Evolutionary conservation across 2,329 filamentous ascomycete genomes (phyloP).

Genomic region (Botrytis medusae): DNA sequence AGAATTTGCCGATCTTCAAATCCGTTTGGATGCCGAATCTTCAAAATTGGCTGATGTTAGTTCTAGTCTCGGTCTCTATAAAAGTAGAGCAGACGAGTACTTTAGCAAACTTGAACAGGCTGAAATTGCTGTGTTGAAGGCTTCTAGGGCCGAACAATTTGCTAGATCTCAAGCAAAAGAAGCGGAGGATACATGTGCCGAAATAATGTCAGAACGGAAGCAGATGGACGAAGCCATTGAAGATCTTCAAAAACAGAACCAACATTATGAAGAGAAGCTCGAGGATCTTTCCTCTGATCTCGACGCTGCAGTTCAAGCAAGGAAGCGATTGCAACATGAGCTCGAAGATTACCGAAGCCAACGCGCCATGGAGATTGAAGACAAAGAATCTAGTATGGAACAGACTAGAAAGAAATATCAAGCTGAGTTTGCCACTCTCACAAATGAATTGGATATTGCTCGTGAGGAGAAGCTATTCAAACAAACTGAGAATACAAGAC

Average conservation of each 20-base stretch:
- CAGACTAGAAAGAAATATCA: constrained; percentile 98
- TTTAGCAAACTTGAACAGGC: constrained; percentile 97
- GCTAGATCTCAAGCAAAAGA: constrained; percentile 87
- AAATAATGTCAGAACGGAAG: constrained; percentile 88
- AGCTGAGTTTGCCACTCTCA: constrained; percentile 82
- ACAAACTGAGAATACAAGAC: constrained; percentile 80
- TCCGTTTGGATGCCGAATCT: constrained; percentile 83
- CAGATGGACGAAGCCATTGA: constrained; percentile 86
- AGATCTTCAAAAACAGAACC: constrained; percentile 84
- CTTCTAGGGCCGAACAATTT: constrained; percentile 87
- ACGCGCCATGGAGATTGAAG: constrained; percentile 92
- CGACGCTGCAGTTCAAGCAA: constrained; percentile 79
- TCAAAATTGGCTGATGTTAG: constrained; percentile 82
- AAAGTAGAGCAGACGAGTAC: constrained; percentile 89
- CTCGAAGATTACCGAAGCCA: constrained; percentile 96
- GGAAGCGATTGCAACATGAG: constrained; percentile 94
- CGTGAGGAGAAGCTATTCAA: constrained; percentile 84
- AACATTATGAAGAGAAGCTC: constrained; percentile 84
- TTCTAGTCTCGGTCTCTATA: constrained; percentile 84
- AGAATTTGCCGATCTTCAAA: constrained; percentile 91
- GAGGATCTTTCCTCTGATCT: constrained; percentile 91
- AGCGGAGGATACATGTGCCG: constrained; percentile 85
- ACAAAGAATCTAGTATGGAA: constrained; percentile 94
- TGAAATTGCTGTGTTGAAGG: constrained; percentile 92
- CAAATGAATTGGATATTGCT: constrained; percentile 89